Evolutionary conservation across 805 yeast species (phyloP).

Genomic region (Kodamaea sagamina): DNA sequence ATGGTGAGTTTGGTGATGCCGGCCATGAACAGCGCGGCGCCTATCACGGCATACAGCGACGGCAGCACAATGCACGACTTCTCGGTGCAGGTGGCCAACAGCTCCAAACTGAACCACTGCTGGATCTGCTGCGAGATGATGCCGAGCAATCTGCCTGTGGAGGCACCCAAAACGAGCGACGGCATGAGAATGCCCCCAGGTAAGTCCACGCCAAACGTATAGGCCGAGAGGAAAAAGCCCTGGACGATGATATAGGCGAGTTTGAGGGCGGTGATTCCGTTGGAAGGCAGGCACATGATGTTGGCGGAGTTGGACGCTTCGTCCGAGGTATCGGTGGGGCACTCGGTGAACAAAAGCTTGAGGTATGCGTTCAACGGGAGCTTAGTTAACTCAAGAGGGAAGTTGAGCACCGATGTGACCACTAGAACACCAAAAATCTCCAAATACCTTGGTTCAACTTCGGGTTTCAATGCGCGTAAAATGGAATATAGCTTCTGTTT

Average conservation of each 20-base stretch:
- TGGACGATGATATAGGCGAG: constrained; percentile 43
- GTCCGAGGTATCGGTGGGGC: constrained; percentile 32
- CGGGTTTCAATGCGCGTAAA: not conserved
- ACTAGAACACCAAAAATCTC: constrained; percentile 53
- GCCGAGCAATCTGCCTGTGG: constrained; percentile 58
- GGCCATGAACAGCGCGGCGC: constrained; percentile 80
- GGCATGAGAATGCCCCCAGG: constrained; percentile 73
- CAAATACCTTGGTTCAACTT: constrained; percentile 25
- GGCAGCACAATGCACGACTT: constrained; percentile 69
- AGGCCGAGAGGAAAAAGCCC: constrained; percentile 63
- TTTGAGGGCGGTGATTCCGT: constrained; percentile 26
- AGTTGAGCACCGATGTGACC: constrained; percentile 55
- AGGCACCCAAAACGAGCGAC: constrained; percentile 61
- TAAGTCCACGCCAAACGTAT: constrained; percentile 66
- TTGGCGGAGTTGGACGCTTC: constrained; percentile 25
- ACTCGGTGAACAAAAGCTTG: constrained; percentile 69
- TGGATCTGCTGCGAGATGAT: constrained; percentile 53
- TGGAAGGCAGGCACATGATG: constrained; percentile 40
- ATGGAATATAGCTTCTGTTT: constrained; percentile 29
- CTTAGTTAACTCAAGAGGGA: constrained; percentile 55
- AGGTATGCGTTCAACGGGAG: constrained; percentile 58
- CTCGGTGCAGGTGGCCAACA: constrained; percentile 42
- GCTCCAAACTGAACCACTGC: constrained; percentile 31
- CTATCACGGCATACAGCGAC: constrained; percentile 85
- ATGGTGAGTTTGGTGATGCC: constrained; percentile 82